These are phyloP conservation scores for Gastrolobium villosum DNA, from an alignment of 306 rosid genomes.

Conservation along the genomic window DNA sequence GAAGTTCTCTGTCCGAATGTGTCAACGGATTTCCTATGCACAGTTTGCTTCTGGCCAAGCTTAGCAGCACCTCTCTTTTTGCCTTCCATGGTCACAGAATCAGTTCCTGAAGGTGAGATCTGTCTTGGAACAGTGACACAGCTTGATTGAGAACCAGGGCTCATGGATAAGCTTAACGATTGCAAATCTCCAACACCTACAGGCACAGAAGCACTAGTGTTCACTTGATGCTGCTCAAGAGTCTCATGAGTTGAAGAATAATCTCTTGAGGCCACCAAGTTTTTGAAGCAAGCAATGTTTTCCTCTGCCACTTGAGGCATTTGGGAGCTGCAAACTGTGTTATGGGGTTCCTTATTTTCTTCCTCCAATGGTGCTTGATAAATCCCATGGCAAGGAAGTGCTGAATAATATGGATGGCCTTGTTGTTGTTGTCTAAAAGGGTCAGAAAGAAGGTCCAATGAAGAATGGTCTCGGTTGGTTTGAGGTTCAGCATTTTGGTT, in stretches of 20 bases:
- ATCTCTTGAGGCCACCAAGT: constrained; percentile 60
- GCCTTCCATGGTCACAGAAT: constrained; percentile 48
- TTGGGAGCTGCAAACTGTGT: constrained; percentile 50
- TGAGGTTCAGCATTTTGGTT: constrained; percentile 57
- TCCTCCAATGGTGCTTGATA: constrained; percentile 59
- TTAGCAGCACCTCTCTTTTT: constrained; percentile 79
- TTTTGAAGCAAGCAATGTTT: constrained; percentile 50
- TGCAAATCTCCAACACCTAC: constrained; percentile 70
- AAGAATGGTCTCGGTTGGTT: constrained; percentile 51
- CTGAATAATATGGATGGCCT: constrained; percentile 58
- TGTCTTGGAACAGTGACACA: constrained; percentile 76
- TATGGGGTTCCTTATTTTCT: constrained; percentile 57
- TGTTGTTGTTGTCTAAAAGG: constrained; percentile 53
- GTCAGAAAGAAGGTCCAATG: constrained; percentile 53
- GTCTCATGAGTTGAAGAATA: constrained; percentile 50
- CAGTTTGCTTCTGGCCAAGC: constrained; percentile 71
- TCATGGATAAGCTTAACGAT: constrained; percentile 75
- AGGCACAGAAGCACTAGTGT: constrained; percentile 52
- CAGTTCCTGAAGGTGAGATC: constrained; percentile 61
- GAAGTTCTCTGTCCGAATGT: constrained; percentile 98
- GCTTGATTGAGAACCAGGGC: constrained; percentile 89
- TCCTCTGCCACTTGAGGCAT: constrained; percentile 53
- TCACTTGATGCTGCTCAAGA: constrained; percentile 63
- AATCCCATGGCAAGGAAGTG: constrained; percentile 53
- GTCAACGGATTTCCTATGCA: constrained; percentile 89